A percentile compares a stretch with the other conserved stretches of the same genome.
phyloP scores from a whole-genome alignment of 306 rosid genomes.

The Calophaca sinica region DNA sequence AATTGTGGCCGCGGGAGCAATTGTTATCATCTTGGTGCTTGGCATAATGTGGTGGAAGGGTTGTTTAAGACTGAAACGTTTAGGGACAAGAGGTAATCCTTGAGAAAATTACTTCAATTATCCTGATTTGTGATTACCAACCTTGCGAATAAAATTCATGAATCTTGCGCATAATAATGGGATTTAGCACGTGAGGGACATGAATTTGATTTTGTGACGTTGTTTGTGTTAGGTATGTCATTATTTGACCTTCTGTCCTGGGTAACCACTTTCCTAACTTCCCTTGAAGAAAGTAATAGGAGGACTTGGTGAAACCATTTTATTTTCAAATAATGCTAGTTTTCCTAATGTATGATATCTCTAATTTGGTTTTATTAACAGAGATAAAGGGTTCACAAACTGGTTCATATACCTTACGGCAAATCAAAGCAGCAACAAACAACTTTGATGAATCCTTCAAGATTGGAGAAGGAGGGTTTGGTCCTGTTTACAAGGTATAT shows the following conservation, averaged over 20 bases:
- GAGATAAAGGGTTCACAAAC: constrained; percentile 48
- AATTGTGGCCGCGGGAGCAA: constrained; percentile 51
- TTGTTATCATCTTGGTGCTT: constrained; percentile 40
- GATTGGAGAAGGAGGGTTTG: constrained; percentile 82
- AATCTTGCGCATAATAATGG: neutral
- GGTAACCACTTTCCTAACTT: constrained; percentile 10
- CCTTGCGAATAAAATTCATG: constrained; percentile 7
- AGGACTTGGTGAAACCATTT: neutral
- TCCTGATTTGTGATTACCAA: neutral
- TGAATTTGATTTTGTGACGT: neutral
- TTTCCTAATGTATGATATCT: neutral
- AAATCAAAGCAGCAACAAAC: constrained; percentile 50
- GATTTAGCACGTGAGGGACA: neutral
- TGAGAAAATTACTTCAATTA: too few species aligned
- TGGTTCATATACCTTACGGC: constrained; percentile 40
- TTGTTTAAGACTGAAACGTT: constrained; percentile 27
- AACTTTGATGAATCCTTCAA: constrained; percentile 49
- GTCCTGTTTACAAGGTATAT: constrained; percentile 63
- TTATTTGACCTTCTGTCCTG: neutral
- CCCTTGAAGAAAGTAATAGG: neutral
- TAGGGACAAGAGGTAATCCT: neutral
- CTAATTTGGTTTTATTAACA: constrained; percentile 36
- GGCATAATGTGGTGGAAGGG: constrained; percentile 56
- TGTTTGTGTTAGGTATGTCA: neutral
- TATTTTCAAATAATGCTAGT: neutral